Conservation (phyloP, 2,329 filamentous ascomycete species). For the Rutstroemia sp. region DNA sequence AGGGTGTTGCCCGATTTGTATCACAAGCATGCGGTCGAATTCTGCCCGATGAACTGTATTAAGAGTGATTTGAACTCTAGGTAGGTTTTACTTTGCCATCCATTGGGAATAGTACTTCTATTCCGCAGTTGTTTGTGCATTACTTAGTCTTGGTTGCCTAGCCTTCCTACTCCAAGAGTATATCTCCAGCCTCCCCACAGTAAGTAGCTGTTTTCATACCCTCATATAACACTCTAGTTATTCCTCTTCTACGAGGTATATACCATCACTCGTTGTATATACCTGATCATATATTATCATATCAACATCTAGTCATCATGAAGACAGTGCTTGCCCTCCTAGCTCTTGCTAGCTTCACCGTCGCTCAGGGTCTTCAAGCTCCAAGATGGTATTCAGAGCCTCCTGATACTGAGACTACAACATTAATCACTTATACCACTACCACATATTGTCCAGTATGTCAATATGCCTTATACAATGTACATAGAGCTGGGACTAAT, state of each 20-base stretch:
- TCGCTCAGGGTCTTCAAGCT: constrained; percentile 6
- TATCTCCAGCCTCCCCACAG: background rate
- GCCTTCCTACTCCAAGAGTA: background rate
- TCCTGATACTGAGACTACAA: constrained; percentile 4
- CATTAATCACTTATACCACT: constrained; percentile 4
- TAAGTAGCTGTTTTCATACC: background rate
- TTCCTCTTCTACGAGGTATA: constrained; percentile 1
- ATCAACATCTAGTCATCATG: constrained; percentile 1
- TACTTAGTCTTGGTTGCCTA: background rate
- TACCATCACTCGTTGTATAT: constrained; percentile 4
- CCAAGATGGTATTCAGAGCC: constrained; percentile 6
- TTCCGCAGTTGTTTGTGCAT: constrained; percentile 8
- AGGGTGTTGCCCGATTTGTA: constrained; percentile 1
- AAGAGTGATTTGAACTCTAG: background rate
- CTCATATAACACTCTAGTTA: constrained; percentile 6
- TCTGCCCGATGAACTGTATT: background rate
- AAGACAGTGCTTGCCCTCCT: constrained; percentile 3
- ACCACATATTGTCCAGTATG: constrained; percentile 8
- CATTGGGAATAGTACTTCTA: background rate
- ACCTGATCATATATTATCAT: background rate
- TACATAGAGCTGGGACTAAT: background rate
- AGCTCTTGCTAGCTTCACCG: constrained; percentile 7
- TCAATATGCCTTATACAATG: background rate
- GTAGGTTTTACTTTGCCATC: background rate
- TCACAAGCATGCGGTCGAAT: constrained; percentile 1